phyloP scores from a whole-genome alignment of 306 rosid species.

The Fragaria vesca region DNA sequence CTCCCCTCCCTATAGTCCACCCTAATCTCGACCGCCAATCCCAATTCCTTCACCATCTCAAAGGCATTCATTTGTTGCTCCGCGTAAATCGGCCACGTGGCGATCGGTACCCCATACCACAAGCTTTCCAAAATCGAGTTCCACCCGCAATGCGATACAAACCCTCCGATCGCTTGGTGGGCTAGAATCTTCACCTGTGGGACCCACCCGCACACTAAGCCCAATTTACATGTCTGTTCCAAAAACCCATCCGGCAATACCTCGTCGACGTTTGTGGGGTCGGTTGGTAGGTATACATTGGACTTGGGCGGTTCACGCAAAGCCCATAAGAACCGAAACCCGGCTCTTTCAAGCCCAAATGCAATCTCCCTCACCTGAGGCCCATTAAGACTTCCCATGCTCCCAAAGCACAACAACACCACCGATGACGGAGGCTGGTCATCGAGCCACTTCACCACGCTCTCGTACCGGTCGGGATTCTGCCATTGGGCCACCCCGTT shows the following conservation, averaged over 20 bases:
- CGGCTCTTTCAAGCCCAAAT: slow-evolving; percentile 32
- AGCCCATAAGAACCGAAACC: slow-evolving; percentile 46
- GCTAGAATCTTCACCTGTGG: slow-evolving; percentile 49
- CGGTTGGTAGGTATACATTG: slow-evolving; percentile 21
- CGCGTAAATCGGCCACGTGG: slow-evolving; percentile 60
- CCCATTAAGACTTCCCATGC: slow-evolving; percentile 32
- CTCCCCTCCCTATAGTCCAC: slow-evolving; percentile 44
- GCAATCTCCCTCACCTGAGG: slow-evolving; percentile 39
- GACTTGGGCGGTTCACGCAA: slow-evolving; percentile 44
- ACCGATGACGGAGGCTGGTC: slow-evolving; percentile 36
- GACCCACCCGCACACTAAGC: slow-evolving; percentile 53
- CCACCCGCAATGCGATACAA: slow-evolving; percentile 71
- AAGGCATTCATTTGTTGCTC: slow-evolving; percentile 66
- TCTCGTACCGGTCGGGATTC: slow-evolving; percentile 10
- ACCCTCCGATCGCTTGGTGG: slow-evolving; percentile 48
- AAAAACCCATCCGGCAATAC: slow-evolving; percentile 42
- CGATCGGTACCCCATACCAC: slow-evolving; percentile 58
- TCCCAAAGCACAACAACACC: slow-evolving; percentile 44
- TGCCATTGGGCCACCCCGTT: not conserved
- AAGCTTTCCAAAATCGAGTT: slow-evolving; percentile 60
- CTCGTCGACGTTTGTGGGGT: not conserved
- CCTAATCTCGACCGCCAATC: slow-evolving; percentile 51
- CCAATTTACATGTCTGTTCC: slow-evolving; percentile 33
- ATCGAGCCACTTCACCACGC: slow-evolving; percentile 36
- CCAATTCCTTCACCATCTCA: slow-evolving; percentile 55